phyloP scores from a whole-genome alignment of 495 filamentous ascomycete genomes.

The Cercophora scortea region DNA sequence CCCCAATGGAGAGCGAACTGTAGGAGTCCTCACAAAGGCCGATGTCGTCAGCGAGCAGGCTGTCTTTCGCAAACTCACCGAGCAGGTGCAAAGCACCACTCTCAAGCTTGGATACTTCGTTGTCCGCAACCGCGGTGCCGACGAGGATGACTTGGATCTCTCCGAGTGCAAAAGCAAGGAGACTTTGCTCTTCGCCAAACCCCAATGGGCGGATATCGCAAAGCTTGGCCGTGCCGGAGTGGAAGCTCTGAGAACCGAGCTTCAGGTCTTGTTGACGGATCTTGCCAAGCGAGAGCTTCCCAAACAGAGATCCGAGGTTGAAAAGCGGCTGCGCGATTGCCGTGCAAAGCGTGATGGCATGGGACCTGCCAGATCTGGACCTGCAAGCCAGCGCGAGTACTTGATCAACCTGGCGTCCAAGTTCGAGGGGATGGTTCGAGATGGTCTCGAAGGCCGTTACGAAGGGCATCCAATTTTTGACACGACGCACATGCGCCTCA shows the following conservation, averaged over 20 bases:
- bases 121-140: constrained; percentile 48
- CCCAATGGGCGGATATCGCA: constrained; percentile 37
- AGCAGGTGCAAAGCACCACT: constrained; percentile 34
- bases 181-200: constrained; percentile 24
- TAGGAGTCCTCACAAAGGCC: constrained; percentile 54
- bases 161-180: constrained; percentile 25
- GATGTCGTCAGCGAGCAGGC: constrained; percentile 44
- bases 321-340: constrained; percentile 25
- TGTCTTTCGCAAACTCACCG: constrained; percentile 26
- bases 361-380: constrained; percentile 30
- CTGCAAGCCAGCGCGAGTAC: constrained; percentile 18
- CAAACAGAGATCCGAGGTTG: constrained; percentile 39
- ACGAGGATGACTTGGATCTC: constrained; percentile 14
- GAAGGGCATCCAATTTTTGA: constrained; percentile 32
- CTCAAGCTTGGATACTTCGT: constrained; percentile 49
- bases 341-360: constrained; percentile 29
- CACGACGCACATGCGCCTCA: constrained; percentile 18
- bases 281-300: constrained; percentile 47
- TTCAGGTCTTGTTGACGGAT: constrained; percentile 35
- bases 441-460: constrained; percentile 30
- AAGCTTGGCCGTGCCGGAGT: constrained; percentile 43
- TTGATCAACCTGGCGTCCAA: constrained; percentile 3
- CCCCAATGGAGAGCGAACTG: constrained; percentile 38
- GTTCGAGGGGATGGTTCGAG: constrained; percentile 5
- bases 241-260: constrained; percentile 33